phyloP scores from a whole-genome alignment of 1,284 basidiomycete genomes.

The Trichosporon sp. region DNA sequence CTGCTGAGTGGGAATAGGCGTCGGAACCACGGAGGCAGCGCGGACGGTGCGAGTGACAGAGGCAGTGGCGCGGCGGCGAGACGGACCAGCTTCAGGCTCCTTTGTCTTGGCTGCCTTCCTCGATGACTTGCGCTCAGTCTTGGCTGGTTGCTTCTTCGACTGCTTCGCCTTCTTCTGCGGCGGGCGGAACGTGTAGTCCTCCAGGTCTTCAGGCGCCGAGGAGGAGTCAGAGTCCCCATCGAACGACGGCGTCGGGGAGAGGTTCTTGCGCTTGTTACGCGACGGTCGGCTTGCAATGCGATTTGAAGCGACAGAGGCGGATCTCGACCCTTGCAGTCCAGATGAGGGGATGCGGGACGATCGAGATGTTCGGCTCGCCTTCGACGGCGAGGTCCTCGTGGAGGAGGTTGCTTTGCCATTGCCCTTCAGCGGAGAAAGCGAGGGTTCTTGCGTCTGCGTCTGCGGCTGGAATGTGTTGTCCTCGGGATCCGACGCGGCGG shows the following conservation, averaged over 20 bases:
- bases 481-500: slow-evolving; percentile 31
- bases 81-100: slow-evolving; percentile 1
- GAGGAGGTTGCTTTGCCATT: not conserved
- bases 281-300: slow-evolving; percentile 11
- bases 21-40: not conserved
- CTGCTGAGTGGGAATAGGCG: not conserved
- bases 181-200: slow-evolving; percentile 36
- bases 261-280: slow-evolving; percentile 29
- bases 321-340: not conserved
- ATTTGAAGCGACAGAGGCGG: not conserved
- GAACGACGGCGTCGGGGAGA: slow-evolving; percentile 22
- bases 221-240: slow-evolving; percentile 24
- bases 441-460: not conserved
- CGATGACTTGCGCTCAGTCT: not conserved
- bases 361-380: not conserved
- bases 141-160: not conserved
- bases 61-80: not conserved
- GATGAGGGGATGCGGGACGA: not conserved
- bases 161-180: slow-evolving; percentile 26
- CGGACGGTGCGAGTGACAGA: not conserved
- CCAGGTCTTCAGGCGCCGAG: slow-evolving; percentile 36
- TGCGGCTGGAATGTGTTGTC: slow-evolving; percentile 33
- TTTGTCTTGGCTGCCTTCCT: not conserved
- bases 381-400: not conserved
- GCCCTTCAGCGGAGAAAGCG: not conserved